Percentiles rank a stretch among this genome's conserved stretches.
Evolutionary conservation across 129 eudicot genomes (phyloP).

Genomic region (Tagetes patula): DNA sequence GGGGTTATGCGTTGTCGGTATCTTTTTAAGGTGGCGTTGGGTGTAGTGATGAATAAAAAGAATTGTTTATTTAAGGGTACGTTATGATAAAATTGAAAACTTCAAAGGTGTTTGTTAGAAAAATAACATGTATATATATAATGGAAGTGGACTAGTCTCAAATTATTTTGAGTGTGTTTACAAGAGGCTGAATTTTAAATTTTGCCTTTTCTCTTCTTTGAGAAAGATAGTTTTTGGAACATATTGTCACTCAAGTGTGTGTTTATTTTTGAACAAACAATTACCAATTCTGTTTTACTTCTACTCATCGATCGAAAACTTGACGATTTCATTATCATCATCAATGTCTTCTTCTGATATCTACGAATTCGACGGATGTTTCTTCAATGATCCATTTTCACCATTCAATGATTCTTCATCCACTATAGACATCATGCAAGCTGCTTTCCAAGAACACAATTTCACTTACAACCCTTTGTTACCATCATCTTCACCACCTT

Average conservation of each 20-base stretch:
- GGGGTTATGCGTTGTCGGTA: no score
- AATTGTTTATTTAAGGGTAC: constrained; percentile 11
- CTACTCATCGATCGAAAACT: not conserved
- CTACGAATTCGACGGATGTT: constrained; percentile 51
- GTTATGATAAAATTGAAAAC: constrained; percentile 4
- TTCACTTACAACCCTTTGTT: constrained; percentile 26
- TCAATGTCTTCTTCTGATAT: constrained; percentile 81
- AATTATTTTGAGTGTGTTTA: constrained; percentile 35
- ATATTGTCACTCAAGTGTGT: constrained; percentile 1
- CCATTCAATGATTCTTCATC: constrained; percentile 57
- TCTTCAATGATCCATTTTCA: constrained; percentile 60
- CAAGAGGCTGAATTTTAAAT: constrained; percentile 32
- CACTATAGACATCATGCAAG: constrained; percentile 50
- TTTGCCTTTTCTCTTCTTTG: constrained; percentile 27
- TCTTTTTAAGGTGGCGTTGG: no score
- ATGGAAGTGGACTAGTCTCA: constrained; percentile 29
- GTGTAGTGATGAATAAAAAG: constrained; percentile 1
- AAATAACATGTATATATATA: constrained; percentile 28
- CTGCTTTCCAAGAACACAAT: constrained; percentile 34
- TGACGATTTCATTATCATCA: not conserved
- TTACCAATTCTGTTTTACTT: not conserved
- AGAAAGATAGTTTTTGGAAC: constrained; percentile 13
- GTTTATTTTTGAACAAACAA: not conserved
- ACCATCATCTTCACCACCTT: constrained; percentile 24
- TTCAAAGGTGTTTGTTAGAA: constrained; percentile 20